phyloP scores from a whole-genome alignment of 495 filamentous ascomycete species.

The Neohortaea acidophila region DNA sequence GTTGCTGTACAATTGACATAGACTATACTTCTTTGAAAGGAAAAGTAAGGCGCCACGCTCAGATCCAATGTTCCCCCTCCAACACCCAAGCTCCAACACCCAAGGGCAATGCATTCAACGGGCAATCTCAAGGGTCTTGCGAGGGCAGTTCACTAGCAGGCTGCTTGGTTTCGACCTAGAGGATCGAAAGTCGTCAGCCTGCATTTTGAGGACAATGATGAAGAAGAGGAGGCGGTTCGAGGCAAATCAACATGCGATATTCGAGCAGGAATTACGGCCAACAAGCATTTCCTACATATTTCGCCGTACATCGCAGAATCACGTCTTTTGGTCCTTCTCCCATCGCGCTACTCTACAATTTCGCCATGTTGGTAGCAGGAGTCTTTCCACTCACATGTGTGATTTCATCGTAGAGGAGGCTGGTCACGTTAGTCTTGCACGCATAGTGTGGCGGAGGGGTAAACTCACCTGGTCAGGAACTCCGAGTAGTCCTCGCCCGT shows the following conservation, averaged over 20 bases:
- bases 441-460: neutral
- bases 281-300: neutral
- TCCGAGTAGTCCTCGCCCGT: constrained; percentile 96
- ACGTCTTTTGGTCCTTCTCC: neutral
- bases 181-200: neutral
- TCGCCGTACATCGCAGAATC: neutral
- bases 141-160: neutral
- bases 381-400: constrained; percentile 49
- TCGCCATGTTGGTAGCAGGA: constrained; percentile 63
- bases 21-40: no score
- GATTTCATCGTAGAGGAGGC: constrained; percentile 90
- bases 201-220: neutral
- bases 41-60: no score
- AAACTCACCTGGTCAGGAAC: constrained; percentile 69
- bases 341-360: constrained; percentile 43
- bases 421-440: constrained; percentile 26
- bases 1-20: no score
- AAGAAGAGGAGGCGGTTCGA: neutral
- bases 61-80: no score
- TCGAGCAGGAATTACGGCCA: no score
- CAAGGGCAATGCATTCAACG: no score
- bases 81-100: no score
- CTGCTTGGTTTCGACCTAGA: neutral
- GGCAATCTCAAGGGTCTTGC: no score
- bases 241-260: no score